Conservation (phyloP, 164 flowering plant species). For the Pachysandra terminalis region DNA sequence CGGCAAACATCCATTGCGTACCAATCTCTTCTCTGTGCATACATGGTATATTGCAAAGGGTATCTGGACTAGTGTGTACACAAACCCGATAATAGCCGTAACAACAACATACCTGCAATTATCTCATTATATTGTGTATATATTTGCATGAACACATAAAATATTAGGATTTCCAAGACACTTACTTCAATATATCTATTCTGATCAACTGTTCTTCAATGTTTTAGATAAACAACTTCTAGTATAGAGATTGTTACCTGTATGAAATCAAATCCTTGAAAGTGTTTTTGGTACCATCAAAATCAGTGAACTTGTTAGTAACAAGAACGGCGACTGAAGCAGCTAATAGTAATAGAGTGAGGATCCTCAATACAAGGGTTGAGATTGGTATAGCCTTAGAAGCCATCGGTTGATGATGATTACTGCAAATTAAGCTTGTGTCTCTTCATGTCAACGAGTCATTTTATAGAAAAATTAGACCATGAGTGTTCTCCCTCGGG, state of each 20-base stretch:
- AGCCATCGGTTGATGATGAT: not conserved
- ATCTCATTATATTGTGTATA: not conserved
- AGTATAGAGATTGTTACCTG: constrained; percentile 24
- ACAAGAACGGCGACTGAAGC: constrained; percentile 17
- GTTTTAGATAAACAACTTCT: too few relatives aligned
- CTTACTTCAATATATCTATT: too few relatives aligned
- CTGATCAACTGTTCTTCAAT: too few relatives aligned
- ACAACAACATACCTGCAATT: constrained; percentile 33
- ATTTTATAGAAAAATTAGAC: not conserved
- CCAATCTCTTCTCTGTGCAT: constrained; percentile 29
- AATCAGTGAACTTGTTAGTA: constrained; percentile 12
- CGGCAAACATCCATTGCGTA: constrained; percentile 19
- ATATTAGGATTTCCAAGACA: not conserved
- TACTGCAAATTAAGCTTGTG: not conserved
- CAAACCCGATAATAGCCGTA: constrained; percentile 23
- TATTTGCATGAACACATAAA: not conserved
- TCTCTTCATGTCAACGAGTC: not conserved
- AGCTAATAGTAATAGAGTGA: constrained; percentile 13
- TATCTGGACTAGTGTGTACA: constrained; percentile 32
- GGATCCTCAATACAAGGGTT: constrained; percentile 10
- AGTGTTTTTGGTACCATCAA: constrained; percentile 12
- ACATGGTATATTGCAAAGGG: constrained; percentile 41
- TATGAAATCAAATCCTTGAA: constrained; percentile 28
- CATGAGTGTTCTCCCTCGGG: not conserved
- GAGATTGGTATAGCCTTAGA: constrained; percentile 2